phyloP scores from a whole-genome alignment of 2,329 filamentous ascomycete species.

The Ophiocordyceps polyrhachis-furcata region DNA sequence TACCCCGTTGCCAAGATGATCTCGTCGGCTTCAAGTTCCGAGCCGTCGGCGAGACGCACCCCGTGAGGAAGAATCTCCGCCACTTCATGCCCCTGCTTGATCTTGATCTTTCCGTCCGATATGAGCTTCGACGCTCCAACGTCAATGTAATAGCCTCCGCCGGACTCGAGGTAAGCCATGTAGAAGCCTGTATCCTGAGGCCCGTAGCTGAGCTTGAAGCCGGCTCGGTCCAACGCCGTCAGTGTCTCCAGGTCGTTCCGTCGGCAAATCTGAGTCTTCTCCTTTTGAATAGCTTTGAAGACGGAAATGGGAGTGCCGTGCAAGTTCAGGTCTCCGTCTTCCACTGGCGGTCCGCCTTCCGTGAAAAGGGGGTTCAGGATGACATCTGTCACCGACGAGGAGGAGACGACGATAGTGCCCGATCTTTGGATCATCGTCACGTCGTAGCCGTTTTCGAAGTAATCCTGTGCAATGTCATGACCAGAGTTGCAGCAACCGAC shows the following conservation, averaged over 20 bases:
- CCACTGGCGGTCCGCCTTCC: constrained; percentile 36
- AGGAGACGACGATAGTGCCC: constrained; percentile 44
- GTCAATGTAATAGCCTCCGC: constrained; percentile 54
- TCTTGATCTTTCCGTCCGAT: constrained; percentile 41
- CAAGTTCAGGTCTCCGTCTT: constrained; percentile 45
- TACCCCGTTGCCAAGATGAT: constrained; percentile 47
- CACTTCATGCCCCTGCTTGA: constrained; percentile 41
- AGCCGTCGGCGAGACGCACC: constrained; percentile 32
- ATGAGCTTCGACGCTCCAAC: constrained; percentile 46
- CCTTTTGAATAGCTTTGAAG: constrained; percentile 38
- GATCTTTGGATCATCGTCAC: constrained; percentile 54
- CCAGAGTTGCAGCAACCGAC: constrained; percentile 51
- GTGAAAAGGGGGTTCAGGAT: constrained; percentile 30
- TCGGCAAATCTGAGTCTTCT: constrained; percentile 14
- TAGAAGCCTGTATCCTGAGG: constrained; percentile 37
- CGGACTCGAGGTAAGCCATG: constrained; percentile 44
- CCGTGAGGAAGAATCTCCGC: constrained; percentile 25
- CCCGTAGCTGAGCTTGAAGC: constrained; percentile 42
- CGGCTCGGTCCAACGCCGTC: constrained; percentile 29
- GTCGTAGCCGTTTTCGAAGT: constrained; percentile 43
- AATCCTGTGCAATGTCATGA: constrained; percentile 53
- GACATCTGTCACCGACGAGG: constrained; percentile 31
- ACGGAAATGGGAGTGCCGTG: constrained; percentile 40
- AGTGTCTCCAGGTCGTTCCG: constrained; percentile 20
- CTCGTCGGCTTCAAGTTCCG: constrained; percentile 38